Percentiles rank a stretch among this genome's conserved stretches.
phyloP scores from a whole-genome alignment of 768 basidiomycete species.

The Infundibulicybe gibba region DNA sequence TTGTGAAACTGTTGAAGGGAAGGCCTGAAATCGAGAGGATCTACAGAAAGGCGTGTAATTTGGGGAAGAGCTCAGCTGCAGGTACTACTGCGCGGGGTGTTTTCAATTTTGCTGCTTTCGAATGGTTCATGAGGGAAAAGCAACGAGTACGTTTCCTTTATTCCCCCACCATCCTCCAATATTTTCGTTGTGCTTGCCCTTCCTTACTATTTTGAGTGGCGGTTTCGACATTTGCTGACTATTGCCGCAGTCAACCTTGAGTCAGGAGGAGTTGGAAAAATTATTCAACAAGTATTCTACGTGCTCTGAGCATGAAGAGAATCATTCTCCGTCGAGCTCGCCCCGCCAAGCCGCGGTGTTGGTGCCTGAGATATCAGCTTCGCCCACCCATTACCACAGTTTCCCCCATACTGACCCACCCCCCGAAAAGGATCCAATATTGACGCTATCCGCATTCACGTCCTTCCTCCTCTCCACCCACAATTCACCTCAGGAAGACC shows the following conservation, averaged over 20 bases:
- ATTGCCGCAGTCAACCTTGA: constrained; percentile 28
- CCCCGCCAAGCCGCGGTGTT: too few relatives aligned
- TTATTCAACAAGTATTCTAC: constrained; percentile 33
- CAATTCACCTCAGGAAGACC: constrained; percentile 51
- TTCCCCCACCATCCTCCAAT: background rate
- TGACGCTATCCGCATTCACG: constrained; percentile 60
- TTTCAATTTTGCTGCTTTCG: constrained; percentile 40
- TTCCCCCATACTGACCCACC: too few relatives aligned
- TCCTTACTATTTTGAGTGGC: too few relatives aligned
- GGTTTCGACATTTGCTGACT: background rate
- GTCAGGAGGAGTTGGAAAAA: constrained; percentile 24
- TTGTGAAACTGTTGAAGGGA: constrained; percentile 81
- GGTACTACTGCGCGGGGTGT: constrained; percentile 21
- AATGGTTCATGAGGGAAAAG: constrained; percentile 39
- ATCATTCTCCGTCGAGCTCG: too few relatives aligned
- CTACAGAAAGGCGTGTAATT: constrained; percentile 35
- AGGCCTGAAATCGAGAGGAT: constrained; percentile 78
- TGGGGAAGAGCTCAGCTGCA: too few relatives aligned
- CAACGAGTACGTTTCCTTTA: constrained; percentile 35
- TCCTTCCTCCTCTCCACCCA: constrained; percentile 79
- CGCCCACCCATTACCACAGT: too few relatives aligned
- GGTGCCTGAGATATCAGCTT: too few relatives aligned
- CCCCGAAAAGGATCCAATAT: too few relatives aligned
- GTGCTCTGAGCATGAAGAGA: background rate
- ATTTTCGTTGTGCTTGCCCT: too few relatives aligned